Conservation (phyloP, 1,139 yeast genomes). For the Geotrichum aggregatum region DNA sequence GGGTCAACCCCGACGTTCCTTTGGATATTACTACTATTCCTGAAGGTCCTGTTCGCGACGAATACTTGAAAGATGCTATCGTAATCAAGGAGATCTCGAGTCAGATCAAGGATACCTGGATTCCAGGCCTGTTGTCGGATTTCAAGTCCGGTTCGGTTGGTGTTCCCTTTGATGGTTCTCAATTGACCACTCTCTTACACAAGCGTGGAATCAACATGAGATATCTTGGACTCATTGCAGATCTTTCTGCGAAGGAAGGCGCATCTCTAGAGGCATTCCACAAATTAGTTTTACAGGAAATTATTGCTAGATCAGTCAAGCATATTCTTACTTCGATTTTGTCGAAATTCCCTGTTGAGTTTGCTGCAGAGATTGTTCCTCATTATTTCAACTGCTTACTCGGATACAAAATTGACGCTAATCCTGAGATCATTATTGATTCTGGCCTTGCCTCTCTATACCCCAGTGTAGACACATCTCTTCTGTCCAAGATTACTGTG, state of each 20-base stretch:
- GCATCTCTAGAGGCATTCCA: constrained; percentile 26
- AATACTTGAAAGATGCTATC: constrained; percentile 51
- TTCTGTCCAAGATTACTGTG: constrained; percentile 47
- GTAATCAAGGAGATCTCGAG: constrained; percentile 64
- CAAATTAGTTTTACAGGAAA: constrained; percentile 56
- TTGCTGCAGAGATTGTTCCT: constrained; percentile 57
- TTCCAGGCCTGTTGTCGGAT: constrained; percentile 61
- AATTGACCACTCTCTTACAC: constrained; percentile 67
- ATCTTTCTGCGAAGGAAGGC: constrained; percentile 14
- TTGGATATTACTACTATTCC: constrained; percentile 40
- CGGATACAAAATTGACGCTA: constrained; percentile 16
- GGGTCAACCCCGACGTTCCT: constrained; percentile 77
- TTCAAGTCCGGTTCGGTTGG: constrained; percentile 49
- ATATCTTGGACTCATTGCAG: constrained; percentile 56
- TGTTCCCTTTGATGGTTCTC: constrained; percentile 76
- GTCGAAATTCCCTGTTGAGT: constrained; percentile 48
- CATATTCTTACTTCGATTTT: constrained; percentile 60
- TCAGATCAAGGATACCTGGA: constrained; percentile 54
- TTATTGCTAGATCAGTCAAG: constrained; percentile 74
- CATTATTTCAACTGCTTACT: constrained; percentile 73
- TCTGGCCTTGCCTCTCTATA: constrained; percentile 38
- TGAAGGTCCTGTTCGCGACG: constrained; percentile 43
- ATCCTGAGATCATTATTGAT: constrained; percentile 22
- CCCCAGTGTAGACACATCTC: constrained; percentile 41
- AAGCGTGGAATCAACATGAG: constrained; percentile 83